Evolutionary conservation across 208 protist species (phyloP).

Genomic region (Wallacemonas sp.): DNA sequence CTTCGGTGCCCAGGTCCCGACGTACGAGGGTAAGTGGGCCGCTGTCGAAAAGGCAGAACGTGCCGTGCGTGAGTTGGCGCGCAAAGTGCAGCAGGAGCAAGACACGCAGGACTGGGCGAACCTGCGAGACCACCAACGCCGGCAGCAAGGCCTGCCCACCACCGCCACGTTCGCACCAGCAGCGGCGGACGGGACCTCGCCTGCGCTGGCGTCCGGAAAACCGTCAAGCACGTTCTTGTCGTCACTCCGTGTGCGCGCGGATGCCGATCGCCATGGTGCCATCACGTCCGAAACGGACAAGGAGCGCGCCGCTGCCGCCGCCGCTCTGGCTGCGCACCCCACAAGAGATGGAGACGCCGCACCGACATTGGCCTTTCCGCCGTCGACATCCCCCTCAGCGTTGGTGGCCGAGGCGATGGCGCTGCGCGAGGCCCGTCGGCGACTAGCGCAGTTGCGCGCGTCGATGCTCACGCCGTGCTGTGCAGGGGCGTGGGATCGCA

Average conservation of each 20-base stretch:
- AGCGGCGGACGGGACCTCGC: neutral
- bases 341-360: neutral
- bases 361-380: no score
- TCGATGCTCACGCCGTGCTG: conserved; percentile 16
- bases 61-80: neutral
- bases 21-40: conserved; percentile 14
- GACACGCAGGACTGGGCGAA: conserved; percentile 8
- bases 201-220: no score
- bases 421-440: conserved; percentile 38
- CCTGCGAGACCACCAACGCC: conserved; percentile 1
- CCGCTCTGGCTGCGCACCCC: neutral
- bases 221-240: neutral
- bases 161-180: neutral
- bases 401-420: conserved; percentile 48
- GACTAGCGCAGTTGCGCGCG: conserved; percentile 38
- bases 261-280: neutral
- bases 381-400: no score
- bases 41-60: neutral
- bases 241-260: neutral
- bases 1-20: conserved; percentile 1
- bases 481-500: conserved; percentile 11
- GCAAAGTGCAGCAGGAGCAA: neutral
- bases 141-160: neutral
- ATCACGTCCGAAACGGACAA: conserved; percentile 7
- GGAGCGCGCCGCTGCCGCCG: conserved; percentile 14